Evolutionary conservation across 306 rosid genomes (phyloP), one percentile per base, ranked within the genome.

Genomic region (Pterocarpus santalinus): DNA sequence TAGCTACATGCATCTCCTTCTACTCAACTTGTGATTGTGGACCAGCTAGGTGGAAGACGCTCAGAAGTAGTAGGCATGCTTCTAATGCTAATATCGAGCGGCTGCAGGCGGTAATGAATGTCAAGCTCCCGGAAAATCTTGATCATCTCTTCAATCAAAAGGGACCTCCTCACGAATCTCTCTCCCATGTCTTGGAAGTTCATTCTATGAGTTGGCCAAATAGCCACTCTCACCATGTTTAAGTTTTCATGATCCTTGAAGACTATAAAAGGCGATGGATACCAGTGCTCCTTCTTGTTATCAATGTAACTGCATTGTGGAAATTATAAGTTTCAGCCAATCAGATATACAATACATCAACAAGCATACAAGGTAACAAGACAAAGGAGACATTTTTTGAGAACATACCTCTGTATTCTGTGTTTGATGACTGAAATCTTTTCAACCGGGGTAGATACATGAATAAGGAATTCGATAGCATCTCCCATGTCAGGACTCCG

Each of bases 401-500:
- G 52, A 11, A 36, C 84, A 66, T 89, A 91, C 99, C 88, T 87
- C 4, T 64, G 11, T 69, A 96, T 88, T 90, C 88, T 91, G 67
- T 92, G 94, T 79, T 76, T 96, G 51, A 96, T 77, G 4, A 32
- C 47, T 10, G 91, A 65, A 68, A 92, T 72, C 88, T 84, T 91
- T n/a, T 96, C 99, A 13, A 88, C 6, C 1, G 99, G 98, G 28
- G 99, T 96, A 12, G 90, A 8, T 38, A 96, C 9, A 62, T 96
- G 99, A 22, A 96, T 53, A 16, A 65, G 77, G 87, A 93, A 93
- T n/a, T 96, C 98, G 38, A 92, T 8, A 10, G 90, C 80, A 61
- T 96, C 99, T 49, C 94, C 94, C 83, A 91, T 92, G 86, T 96
- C 97, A 1, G 99, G 99, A 81, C 99, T 96, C 12, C 99, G 92